Percentiles rank a stretch among this genome's conserved stretches.
phyloP scores from a whole-genome alignment of 108 stramenopile species.

The Pseudonitzschia multistriata region DNA sequence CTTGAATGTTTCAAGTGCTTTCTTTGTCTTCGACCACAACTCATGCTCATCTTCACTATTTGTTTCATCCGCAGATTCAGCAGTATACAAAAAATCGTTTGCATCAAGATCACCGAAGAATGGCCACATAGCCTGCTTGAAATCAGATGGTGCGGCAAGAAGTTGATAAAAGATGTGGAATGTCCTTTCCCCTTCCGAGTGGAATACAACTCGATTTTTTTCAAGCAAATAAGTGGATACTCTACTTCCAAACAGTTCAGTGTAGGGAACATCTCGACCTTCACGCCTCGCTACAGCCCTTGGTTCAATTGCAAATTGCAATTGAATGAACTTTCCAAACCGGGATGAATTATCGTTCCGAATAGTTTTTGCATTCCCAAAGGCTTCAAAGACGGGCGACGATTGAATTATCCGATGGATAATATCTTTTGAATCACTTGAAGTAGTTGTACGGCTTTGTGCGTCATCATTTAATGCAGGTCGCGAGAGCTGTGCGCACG shows the following conservation, averaged over 20 bases:
- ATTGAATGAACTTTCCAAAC: slow-evolving; percentile 87
- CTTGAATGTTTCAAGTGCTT: slow-evolving; percentile 54
- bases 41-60: slow-evolving; percentile 26
- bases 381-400: slow-evolving; percentile 84
- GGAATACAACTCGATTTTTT: slow-evolving; percentile 86
- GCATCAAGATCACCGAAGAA: slow-evolving; percentile 20
- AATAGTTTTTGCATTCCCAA: slow-evolving; percentile 82
- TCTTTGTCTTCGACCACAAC: slow-evolving; percentile 60
- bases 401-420: slow-evolving; percentile 68
- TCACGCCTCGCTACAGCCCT: slow-evolving; percentile 31
- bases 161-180: slow-evolving; percentile 96
- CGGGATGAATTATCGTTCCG: slow-evolving; percentile 75
- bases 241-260: slow-evolving; percentile 54
- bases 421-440: slow-evolving; percentile 18
- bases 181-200: slow-evolving; percentile 82
- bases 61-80: slow-evolving; percentile 42
- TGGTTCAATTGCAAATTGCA: slow-evolving; percentile 63
- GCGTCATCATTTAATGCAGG: slow-evolving; percentile 21
- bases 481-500: slow-evolving; percentile 53
- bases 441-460: slow-evolving; percentile 21
- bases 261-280: slow-evolving; percentile 23
- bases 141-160: slow-evolving; percentile 46
- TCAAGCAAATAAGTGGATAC: slow-evolving; percentile 88
- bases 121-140: slow-evolving; percentile 44
- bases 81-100: slow-evolving; percentile 41